A percentile compares a stretch with the other conserved stretches of the same genome.
phyloP scores from a whole-genome alignment of 106 monocot species.

The Gastrodia elata region DNA sequence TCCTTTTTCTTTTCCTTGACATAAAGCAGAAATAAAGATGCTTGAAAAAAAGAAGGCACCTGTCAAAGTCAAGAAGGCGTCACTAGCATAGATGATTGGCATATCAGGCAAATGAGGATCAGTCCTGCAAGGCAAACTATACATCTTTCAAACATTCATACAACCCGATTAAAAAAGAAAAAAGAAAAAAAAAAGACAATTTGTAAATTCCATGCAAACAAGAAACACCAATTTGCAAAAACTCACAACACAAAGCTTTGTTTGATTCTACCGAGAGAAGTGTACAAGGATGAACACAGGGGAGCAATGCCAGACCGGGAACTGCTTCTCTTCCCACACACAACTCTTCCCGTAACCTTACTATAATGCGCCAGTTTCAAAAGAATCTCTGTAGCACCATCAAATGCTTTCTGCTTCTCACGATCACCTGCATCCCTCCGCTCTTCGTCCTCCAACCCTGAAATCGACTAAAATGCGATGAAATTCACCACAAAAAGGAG shows the following conservation, averaged over 20 bases:
- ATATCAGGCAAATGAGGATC: constrained; percentile 74
- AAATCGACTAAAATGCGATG: constrained; percentile 2
- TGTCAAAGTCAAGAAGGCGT: constrained; percentile 70
- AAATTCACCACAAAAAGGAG: not conserved
- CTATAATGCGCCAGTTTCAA: constrained; percentile 51
- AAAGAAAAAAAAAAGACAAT: not conserved
- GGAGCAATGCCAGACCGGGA: constrained; percentile 21
- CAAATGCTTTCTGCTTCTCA: constrained; percentile 67
- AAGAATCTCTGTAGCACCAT: constrained; percentile 49
- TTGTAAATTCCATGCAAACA: not conserved
- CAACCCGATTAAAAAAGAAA: too few species aligned
- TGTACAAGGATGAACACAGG: constrained; percentile 56
- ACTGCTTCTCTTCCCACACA: constrained; percentile 46
- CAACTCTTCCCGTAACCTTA: constrained; percentile 48
- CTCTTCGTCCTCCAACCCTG: constrained; percentile 65
- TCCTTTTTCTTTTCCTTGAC: not conserved
- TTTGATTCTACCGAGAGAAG: constrained; percentile 98
- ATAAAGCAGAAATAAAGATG: not conserved
- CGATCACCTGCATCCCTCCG: constrained; percentile 41
- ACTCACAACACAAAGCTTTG: constrained; percentile 99
- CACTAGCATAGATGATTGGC: constrained; percentile 96
- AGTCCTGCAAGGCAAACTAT: constrained; percentile 48
- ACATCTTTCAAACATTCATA: constrained; percentile 2
- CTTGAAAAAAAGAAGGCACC: constrained; percentile 22
- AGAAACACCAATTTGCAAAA: constrained; percentile 27